These are phyloP conservation scores for Iris pallida DNA, from an alignment of 116 monocot species.

Conservation along the genomic window DNA sequence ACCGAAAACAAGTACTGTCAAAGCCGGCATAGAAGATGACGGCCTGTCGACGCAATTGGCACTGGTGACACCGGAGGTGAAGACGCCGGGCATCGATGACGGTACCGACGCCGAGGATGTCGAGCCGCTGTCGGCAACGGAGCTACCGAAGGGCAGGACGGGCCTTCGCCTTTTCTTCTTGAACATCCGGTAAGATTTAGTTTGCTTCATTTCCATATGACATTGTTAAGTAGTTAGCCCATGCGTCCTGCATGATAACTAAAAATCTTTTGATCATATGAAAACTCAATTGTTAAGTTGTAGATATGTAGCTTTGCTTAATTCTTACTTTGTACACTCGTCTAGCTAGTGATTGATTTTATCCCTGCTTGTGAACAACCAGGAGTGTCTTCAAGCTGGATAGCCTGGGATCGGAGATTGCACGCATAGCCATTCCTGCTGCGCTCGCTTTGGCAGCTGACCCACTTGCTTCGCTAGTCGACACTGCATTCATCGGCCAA, in stretches of 20 bases:
- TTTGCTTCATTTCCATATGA: neutral
- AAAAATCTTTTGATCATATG: neutral
- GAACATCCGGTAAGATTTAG: neutral
- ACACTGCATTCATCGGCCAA: slow-evolving; percentile 47
- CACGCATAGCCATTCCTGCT: slow-evolving; percentile 38
- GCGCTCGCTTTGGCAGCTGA: slow-evolving; percentile 50
- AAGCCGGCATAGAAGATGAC: no score
- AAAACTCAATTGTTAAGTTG: neutral
- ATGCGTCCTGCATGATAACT: neutral
- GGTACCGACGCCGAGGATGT: neutral
- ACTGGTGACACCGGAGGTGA: no score
- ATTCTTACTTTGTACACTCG: neutral
- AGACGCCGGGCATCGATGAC: no score
- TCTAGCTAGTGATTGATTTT: no score
- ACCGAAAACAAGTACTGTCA: no score
- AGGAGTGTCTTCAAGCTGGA: slow-evolving; percentile 39
- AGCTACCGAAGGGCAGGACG: neutral
- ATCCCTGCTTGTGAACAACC: neutral
- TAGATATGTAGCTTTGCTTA: neutral
- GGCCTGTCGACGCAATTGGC: no score
- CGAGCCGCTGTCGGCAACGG: neutral
- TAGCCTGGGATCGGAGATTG: slow-evolving; percentile 33
- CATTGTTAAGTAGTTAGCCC: neutral
- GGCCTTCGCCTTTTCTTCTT: slow-evolving; percentile 8
- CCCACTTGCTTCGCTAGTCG: slow-evolving; percentile 48